Base-by-base conservation (phyloP, 805 yeast genomes). In the Starmerella sp. region DNA sequence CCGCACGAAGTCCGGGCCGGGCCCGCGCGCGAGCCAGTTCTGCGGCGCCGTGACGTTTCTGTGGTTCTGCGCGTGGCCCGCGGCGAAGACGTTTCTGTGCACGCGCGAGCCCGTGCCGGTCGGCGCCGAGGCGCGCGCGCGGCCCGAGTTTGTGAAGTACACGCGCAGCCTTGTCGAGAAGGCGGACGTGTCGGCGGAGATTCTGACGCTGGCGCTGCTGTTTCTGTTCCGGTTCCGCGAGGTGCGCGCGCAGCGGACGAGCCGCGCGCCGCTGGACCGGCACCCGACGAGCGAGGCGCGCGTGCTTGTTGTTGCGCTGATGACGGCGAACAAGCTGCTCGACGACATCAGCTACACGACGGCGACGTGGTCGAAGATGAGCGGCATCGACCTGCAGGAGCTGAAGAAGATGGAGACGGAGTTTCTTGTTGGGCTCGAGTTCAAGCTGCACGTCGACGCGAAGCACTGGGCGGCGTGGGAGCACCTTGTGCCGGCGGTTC, bases 261-360 rank as follows among this genome's bases (percentile, higher is more conserved):
- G n/a, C 15, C 17, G 13, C 3, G 37, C 41, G 22, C 56, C 64
- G 7, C 48, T 62, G n/a, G 55, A 55, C 22, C 66, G 66, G 42
- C 56, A 59, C n/a, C 65, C 70, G 0, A 65, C 68, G 48, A 64
- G 70, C 38, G 73, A 70, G 57, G 68, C 65, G 55, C 60, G 71
- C 11, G 63, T 67, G 13, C 66, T 87, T 48, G 79, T 83, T 41
- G 73, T 83, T 11, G 77, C 91, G 0, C 74, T 90, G 51, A 80
- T 90, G 52, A 73, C 88, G 60, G 93, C 96, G 43, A 90, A 90
- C 73, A 90, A 90, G 71, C 86, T 86, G 66, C 85, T 86, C 63
- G 96, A 90, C 70, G 97, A 90, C 71, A 87, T 88, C 67, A 90
- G 96, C 41, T 90, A 88, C 66, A 86, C 95, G 59, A 89, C 88